These are phyloP conservation scores for Nidularia sp. DNA, from an alignment of 768 basidiomycete genomes.

Conservation along the genomic window DNA sequence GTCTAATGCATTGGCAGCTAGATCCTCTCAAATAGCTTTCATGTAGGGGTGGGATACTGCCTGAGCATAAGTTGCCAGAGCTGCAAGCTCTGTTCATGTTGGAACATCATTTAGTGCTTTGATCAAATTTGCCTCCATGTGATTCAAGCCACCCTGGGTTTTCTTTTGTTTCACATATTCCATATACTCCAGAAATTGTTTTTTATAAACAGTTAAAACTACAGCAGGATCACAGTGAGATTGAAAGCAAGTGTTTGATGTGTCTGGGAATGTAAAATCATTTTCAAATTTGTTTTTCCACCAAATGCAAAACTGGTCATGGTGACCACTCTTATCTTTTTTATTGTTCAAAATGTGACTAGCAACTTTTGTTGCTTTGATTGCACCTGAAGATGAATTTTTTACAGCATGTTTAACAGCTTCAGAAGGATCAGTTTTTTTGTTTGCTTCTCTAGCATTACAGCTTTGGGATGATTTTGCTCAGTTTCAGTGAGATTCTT, in stretches of 20 bases:
- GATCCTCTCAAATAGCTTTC: slow-evolving; percentile 1
- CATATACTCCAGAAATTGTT: slow-evolving; percentile 14
- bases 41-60: slow-evolving; percentile 15
- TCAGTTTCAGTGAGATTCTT: slow-evolving; percentile 2
- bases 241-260: slow-evolving; percentile 17
- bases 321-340: no score
- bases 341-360: no score
- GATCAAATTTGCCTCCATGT: slow-evolving; percentile 21
- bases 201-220: slow-evolving; percentile 14
- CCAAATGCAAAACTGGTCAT: no score
- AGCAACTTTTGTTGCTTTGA: no score
- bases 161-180: slow-evolving; percentile 21
- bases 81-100: slow-evolving; percentile 13
- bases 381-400: no score
- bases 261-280: slow-evolving; percentile 17
- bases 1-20: slow-evolving; percentile 3
- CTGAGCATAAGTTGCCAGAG: slow-evolving; percentile 13
- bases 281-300: no score
- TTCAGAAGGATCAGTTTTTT: background rate
- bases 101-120: slow-evolving; percentile 12
- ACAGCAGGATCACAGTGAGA: slow-evolving; percentile 17
- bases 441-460: slow-evolving; percentile 4
- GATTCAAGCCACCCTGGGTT: slow-evolving; percentile 8
- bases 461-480: slow-evolving; percentile 6
- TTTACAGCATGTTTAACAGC: background rate